Percentiles rank a stretch among this genome's conserved stretches.
Evolutionary conservation across 2,329 filamentous ascomycete species (phyloP).

Genomic region (Amesomyces nigricolor): DNA sequence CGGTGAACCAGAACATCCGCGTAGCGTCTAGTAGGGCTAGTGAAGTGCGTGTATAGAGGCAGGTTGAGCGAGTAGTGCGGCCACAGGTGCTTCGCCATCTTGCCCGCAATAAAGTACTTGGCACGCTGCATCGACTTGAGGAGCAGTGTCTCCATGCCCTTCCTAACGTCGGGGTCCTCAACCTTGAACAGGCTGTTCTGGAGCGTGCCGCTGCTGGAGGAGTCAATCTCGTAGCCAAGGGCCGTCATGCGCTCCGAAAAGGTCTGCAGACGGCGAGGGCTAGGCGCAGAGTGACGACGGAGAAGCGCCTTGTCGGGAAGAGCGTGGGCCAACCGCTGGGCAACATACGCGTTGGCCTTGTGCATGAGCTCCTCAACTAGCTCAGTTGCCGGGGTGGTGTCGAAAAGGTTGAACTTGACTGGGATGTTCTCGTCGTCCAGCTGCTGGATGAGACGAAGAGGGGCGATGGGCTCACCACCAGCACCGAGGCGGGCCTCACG

Average conservation of each 20-base stretch:
- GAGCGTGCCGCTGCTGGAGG: conserved; percentile 79
- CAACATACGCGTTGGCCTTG: conserved; percentile 86
- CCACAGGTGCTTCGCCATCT: conserved; percentile 69
- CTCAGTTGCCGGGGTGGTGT: conserved; percentile 82
- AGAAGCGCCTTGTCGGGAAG: conserved; percentile 90
- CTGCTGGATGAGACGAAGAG: conserved; percentile 84
- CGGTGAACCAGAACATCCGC: conserved; percentile 93
- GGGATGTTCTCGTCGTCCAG: conserved; percentile 97
- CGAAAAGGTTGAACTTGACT: conserved; percentile 92
- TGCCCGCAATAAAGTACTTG: conserved; percentile 87
- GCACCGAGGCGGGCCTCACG: conserved; percentile 80
- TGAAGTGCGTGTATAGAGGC: conserved; percentile 95
- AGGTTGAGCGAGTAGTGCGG: conserved; percentile 90
- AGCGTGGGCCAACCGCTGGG: conserved; percentile 70
- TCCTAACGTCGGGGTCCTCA: conserved; percentile 80
- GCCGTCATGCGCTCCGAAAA: conserved; percentile 91
- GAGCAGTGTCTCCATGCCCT: conserved; percentile 95
- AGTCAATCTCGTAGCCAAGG: conserved; percentile 84
- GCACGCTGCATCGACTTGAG: conserved; percentile 94
- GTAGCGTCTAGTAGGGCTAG: conserved; percentile 88
- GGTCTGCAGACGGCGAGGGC: conserved; percentile 78
- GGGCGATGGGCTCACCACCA: conserved; percentile 70
- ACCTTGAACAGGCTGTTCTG: conserved; percentile 96
- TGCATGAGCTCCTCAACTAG: conserved; percentile 92
- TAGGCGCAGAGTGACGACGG: conserved; percentile 79